Percentiles rank a stretch among this genome's conserved stretches.
phyloP scores from a whole-genome alignment of 2,329 filamentous ascomycete genomes.

The Aspergillus calidoustus region DNA sequence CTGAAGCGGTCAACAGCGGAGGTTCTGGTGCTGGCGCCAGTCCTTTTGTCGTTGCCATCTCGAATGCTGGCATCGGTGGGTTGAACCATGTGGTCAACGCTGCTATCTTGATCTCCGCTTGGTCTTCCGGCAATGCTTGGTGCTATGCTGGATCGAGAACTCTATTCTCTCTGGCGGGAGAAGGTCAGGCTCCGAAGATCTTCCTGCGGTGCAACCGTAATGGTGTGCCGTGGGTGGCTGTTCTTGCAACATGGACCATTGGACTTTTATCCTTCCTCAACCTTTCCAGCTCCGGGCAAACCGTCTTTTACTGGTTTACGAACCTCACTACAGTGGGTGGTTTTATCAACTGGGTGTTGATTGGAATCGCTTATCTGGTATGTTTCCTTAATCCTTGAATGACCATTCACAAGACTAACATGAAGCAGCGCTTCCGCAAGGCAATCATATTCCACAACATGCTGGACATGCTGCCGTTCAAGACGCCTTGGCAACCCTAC shows the following conservation, averaged over 20 bases:
- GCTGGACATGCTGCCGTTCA: slow-evolving; percentile 55
- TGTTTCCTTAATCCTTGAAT: slow-evolving; percentile 38
- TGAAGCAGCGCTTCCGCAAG: slow-evolving; percentile 57
- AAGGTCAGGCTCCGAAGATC: slow-evolving; percentile 36
- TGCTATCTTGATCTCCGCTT: slow-evolving; percentile 17
- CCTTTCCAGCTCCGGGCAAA: slow-evolving; percentile 37
- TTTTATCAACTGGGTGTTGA: slow-evolving; percentile 41
- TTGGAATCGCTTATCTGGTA: slow-evolving; percentile 52
- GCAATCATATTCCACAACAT: slow-evolving; percentile 56
- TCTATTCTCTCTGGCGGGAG: slow-evolving; percentile 23
- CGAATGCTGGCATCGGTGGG: slow-evolving; percentile 14
- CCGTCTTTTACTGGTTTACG: slow-evolving; percentile 49
- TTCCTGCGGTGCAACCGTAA: slow-evolving; percentile 47
- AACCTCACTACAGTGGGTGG: slow-evolving; percentile 45
- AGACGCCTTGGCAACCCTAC: slow-evolving; percentile 57
- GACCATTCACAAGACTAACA: slow-evolving; percentile 24
- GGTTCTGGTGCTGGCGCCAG: slow-evolving; percentile 14
- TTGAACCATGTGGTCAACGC: slow-evolving; percentile 19
- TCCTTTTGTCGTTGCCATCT: slow-evolving; percentile 18
- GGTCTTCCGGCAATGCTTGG: slow-evolving; percentile 18
- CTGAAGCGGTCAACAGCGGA: slow-evolving; percentile 3
- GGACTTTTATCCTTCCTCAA: slow-evolving; percentile 42
- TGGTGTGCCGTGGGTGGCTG: slow-evolving; percentile 59
- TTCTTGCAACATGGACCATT: slow-evolving; percentile 48
- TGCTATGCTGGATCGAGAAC: slow-evolving; percentile 16